Evolutionary conservation across 495 filamentous ascomycete genomes (phyloP).

Genomic region (Penicillium egyptiacum): DNA sequence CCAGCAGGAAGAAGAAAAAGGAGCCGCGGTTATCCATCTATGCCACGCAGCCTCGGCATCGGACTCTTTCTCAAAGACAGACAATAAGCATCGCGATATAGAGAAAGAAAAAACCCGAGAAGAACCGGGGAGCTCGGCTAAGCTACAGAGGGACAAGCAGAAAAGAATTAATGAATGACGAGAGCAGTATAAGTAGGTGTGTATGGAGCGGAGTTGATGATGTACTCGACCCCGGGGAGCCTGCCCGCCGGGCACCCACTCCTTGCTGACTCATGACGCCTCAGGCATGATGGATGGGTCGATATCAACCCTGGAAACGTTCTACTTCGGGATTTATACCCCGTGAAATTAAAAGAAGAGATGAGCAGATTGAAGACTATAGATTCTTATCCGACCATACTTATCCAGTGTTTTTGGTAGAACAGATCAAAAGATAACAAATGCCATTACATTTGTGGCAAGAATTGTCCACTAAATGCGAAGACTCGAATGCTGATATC

Average conservation of each 20-base stretch:
- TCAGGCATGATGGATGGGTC: conserved; percentile 7
- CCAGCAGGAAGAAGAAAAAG: conserved; percentile 49
- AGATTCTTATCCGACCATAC: not conserved
- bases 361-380: not conserved
- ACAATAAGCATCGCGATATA: conserved; percentile 27
- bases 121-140: conserved; percentile 8
- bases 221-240: conserved; percentile 31
- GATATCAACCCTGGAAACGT: conserved; percentile 4
- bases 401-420: conserved; percentile 3
- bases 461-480: conserved; percentile 7
- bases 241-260: conserved; percentile 6
- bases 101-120: conserved; percentile 6
- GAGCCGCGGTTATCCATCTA: conserved; percentile 52
- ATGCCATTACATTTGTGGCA: conserved; percentile 6
- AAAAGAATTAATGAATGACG: conserved; percentile 29
- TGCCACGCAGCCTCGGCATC: conserved; percentile 35
- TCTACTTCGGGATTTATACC: conserved; percentile 8
- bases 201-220: conserved; percentile 36
- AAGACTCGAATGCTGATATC: conserved; percentile 26
- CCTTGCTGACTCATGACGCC: conserved; percentile 14
- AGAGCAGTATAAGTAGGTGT: conserved; percentile 21
- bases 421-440: conserved; percentile 1
- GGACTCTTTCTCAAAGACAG: conserved; percentile 31
- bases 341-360: not conserved
- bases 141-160: not conserved